Evolutionary conservation across 1,139 yeast species (phyloP).

Genomic region (Starmera stellimalicola): DNA sequence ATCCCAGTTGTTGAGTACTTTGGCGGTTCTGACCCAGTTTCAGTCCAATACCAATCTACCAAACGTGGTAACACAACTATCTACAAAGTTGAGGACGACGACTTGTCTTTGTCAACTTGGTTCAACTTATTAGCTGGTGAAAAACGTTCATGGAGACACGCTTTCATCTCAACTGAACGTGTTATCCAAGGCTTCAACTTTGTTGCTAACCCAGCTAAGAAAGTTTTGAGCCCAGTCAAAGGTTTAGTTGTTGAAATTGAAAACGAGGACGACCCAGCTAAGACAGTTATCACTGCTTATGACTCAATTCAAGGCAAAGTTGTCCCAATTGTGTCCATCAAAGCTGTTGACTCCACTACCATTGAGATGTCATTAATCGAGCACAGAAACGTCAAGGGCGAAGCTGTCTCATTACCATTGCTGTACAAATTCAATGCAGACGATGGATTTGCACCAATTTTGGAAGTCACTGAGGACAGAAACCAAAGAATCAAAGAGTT

Average conservation of each 20-base stretch:
- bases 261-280: slow-evolving; percentile 37
- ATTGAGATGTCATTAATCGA: slow-evolving; percentile 76
- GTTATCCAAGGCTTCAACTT: slow-evolving; percentile 81
- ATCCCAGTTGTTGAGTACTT: slow-evolving; percentile 89
- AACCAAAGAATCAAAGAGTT: slow-evolving; percentile 88
- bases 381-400: slow-evolving; percentile 73
- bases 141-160: slow-evolving; percentile 81
- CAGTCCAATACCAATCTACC: slow-evolving; percentile 27
- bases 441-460: slow-evolving; percentile 91
- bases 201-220: slow-evolving; percentile 67
- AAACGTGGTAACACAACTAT: slow-evolving; percentile 29
- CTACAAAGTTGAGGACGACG: slow-evolving; percentile 36
- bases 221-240: slow-evolving; percentile 67
- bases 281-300: slow-evolving; percentile 52
- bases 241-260: slow-evolving; percentile 58
- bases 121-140: slow-evolving; percentile 73
- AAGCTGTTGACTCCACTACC: slow-evolving; percentile 34
- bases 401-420: slow-evolving; percentile 68
- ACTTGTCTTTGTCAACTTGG: slow-evolving; percentile 56
- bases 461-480: slow-evolving; percentile 84
- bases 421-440: slow-evolving; percentile 71
- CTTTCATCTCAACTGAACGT: slow-evolving; percentile 70
- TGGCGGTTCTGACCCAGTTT: slow-evolving; percentile 52
- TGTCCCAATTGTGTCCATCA: slow-evolving; percentile 60
- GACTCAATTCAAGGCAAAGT: slow-evolving; percentile 69